Percentiles rank a stretch among this genome's conserved stretches.
Evolutionary conservation across 306 rosid genomes (phyloP).

Genomic region (Trichosanthes truncata): DNA sequence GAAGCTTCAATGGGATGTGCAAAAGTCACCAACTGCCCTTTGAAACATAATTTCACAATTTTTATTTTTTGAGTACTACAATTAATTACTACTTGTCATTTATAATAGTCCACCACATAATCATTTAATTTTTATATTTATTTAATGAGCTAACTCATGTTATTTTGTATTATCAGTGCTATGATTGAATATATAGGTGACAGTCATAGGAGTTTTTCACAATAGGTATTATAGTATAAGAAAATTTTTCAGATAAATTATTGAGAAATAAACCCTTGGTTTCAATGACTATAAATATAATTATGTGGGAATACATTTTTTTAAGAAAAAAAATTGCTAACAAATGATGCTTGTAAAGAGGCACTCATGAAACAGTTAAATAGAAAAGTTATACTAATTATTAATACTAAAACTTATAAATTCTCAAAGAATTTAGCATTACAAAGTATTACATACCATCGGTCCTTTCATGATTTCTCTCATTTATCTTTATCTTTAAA

Average conservation of each 20-base stretch:
- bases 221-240: no score
- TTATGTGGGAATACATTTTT: no score
- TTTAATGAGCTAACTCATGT: neutral
- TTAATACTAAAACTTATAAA: neutral
- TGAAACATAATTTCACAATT: neutral
- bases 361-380: neutral
- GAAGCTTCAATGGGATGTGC: neutral
- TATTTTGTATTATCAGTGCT: neutral
- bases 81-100: neutral
- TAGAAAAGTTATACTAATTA: neutral
- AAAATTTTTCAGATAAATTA: no score
- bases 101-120: neutral
- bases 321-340: neutral
- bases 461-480: neutral
- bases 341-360: neutral
- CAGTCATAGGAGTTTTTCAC: no score
- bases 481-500: neutral
- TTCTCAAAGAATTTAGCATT: neutral
- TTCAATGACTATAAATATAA: no score
- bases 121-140: neutral
- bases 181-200: neutral
- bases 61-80: neutral
- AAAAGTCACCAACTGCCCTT: neutral
- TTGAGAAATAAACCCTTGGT: no score
- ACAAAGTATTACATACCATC: neutral